phyloP scores from a whole-genome alignment of 148 eudicot species.

The Linanthus parryae region DNA sequence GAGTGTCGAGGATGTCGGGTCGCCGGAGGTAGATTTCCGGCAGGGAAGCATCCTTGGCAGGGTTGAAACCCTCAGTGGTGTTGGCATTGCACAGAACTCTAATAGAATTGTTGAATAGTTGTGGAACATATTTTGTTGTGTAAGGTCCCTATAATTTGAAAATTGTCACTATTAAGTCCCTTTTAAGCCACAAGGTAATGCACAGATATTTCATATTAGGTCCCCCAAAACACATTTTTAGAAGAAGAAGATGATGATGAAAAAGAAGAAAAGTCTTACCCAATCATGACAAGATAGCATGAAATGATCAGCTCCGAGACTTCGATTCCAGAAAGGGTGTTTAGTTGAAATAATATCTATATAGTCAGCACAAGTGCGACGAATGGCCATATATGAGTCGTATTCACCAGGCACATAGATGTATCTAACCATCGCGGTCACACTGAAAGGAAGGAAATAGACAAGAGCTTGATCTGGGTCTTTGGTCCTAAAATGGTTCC shows the following conservation, averaged over 20 bases:
- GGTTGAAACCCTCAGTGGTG: conserved; percentile 64
- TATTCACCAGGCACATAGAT: conserved; percentile 24
- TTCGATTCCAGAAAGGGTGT: conserved; percentile 34
- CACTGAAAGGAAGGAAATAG: conserved; percentile 39
- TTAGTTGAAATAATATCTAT: conserved; percentile 11
- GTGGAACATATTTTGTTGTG: conserved; percentile 35
- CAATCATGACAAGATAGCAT: conserved; percentile 80
- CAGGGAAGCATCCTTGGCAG: conserved; percentile 44
- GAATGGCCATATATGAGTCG: conserved; percentile 25
- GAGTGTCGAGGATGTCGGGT: conserved; percentile 26
- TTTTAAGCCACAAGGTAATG: no score
- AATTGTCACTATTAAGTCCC: background rate
- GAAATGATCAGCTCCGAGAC: conserved; percentile 39
- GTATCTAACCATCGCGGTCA: conserved; percentile 34
- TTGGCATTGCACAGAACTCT: conserved; percentile 77
- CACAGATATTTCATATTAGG: no score
- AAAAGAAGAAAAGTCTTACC: conserved; percentile 22
- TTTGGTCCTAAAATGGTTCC: conserved; percentile 16
- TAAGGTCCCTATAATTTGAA: conserved; percentile 35
- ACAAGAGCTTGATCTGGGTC: conserved; percentile 26
- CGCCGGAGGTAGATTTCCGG: conserved; percentile 49
- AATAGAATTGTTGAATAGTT: conserved; percentile 53
- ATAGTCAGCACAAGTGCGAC: conserved; percentile 33
- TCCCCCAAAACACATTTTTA: no score
- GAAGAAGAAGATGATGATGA: no score